Conservation (phyloP, 2,329 filamentous ascomycete genomes). For the Colletotrichum paranaense region DNA sequence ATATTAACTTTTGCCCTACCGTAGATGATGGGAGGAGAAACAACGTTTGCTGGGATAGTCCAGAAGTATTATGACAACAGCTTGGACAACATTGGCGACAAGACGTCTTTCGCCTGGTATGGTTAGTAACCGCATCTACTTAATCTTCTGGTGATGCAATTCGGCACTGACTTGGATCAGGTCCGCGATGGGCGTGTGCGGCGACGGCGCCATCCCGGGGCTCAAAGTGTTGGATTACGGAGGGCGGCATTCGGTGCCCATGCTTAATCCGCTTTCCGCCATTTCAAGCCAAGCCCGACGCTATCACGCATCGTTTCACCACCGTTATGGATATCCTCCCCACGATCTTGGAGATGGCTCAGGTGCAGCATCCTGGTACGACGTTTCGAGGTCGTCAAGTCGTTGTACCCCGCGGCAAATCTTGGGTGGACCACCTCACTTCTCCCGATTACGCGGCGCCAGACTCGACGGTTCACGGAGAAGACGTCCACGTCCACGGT, state of each 20-base stretch:
- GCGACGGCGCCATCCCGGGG: slow-evolving; percentile 46
- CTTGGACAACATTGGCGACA: slow-evolving; percentile 63
- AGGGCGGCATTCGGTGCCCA: slow-evolving; percentile 61
- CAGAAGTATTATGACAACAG: slow-evolving; percentile 65
- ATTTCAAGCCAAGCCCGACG: slow-evolving; percentile 20
- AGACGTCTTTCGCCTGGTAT: slow-evolving; percentile 61
- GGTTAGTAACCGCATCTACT: slow-evolving; percentile 39
- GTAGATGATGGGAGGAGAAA: neutral
- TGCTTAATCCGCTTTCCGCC: slow-evolving; percentile 51
- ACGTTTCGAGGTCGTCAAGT: slow-evolving; percentile 58
- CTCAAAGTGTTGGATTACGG: slow-evolving; percentile 50
- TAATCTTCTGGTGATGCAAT: neutral
- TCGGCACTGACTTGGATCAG: slow-evolving; percentile 43
- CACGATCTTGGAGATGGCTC: slow-evolving; percentile 58
- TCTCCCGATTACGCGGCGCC: slow-evolving; percentile 38
- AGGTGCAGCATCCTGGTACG: slow-evolving; percentile 50
- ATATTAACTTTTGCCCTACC: neutral
- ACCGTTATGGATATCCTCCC: slow-evolving; percentile 63
- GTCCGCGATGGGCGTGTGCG: slow-evolving; percentile 54
- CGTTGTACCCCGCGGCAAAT: slow-evolving; percentile 61
- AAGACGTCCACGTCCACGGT: slow-evolving; percentile 60
- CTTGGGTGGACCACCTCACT: slow-evolving; percentile 54
- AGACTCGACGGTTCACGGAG: slow-evolving; percentile 49
- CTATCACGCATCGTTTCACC: slow-evolving; percentile 58
- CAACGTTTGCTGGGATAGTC: slow-evolving; percentile 46